Evolutionary conservation across 768 basidiomycete genomes (phyloP).

Genomic region (Antrodiella citrinella): DNA sequence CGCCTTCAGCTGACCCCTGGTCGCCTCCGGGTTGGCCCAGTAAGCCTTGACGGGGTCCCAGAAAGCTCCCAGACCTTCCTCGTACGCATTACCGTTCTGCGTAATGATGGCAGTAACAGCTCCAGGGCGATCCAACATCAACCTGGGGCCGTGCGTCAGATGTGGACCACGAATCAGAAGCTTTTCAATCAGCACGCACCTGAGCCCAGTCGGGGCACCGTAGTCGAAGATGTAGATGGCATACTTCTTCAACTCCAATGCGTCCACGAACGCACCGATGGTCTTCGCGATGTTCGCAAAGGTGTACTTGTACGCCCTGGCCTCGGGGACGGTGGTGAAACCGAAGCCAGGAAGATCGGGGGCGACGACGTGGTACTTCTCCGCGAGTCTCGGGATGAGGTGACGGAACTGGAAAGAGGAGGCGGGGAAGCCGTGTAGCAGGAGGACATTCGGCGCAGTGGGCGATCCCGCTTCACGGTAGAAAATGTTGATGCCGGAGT

Average conservation of each 20-base stretch:
- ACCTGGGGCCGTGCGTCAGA: slow-evolving; percentile 16
- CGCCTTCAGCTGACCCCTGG: slow-evolving; percentile 20
- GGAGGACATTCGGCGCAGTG: slow-evolving; percentile 28
- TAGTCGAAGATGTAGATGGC: slow-evolving; percentile 44
- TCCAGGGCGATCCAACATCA: slow-evolving; percentile 34
- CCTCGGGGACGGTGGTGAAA: slow-evolving; percentile 33
- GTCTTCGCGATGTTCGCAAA: slow-evolving; percentile 34
- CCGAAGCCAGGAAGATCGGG: slow-evolving; percentile 49
- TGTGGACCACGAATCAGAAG: not conserved
- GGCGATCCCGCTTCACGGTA: slow-evolving; percentile 33
- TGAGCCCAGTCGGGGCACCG: slow-evolving; percentile 30
- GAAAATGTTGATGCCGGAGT: slow-evolving; percentile 31
- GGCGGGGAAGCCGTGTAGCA: slow-evolving; percentile 43
- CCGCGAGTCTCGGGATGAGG: slow-evolving; percentile 34
- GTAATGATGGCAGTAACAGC: slow-evolving; percentile 35
- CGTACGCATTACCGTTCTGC: slow-evolving; percentile 44
- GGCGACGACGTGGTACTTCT: slow-evolving; percentile 35
- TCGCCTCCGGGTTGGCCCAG: slow-evolving; percentile 24
- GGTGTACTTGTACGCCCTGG: slow-evolving; percentile 29
- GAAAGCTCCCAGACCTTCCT: slow-evolving; percentile 34
- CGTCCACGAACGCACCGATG: slow-evolving; percentile 33
- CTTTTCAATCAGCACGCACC: slow-evolving; percentile 15
- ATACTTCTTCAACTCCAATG: slow-evolving; percentile 30
- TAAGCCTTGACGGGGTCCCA: slow-evolving; percentile 28
- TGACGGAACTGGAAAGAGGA: slow-evolving; percentile 42